phyloP scores from a whole-genome alignment of 176 grass and related monocot genomes.

The Alloteropsis semialata region DNA sequence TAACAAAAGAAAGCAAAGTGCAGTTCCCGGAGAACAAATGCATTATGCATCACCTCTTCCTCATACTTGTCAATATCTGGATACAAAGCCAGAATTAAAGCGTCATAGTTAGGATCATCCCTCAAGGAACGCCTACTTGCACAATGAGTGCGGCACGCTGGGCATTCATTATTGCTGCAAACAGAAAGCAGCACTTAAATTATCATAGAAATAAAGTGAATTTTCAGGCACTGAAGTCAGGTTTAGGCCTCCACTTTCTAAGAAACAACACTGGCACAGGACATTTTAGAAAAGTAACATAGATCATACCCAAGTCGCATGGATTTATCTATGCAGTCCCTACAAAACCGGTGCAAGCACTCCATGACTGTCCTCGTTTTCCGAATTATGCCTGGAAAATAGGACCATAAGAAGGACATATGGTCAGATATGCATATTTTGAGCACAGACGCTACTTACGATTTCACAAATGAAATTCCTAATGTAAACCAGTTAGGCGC shows the following conservation, averaged over 20 bases:
- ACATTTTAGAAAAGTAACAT: constrained; percentile 21
- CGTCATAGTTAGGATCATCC: constrained; percentile 87
- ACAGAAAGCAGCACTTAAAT: constrained; percentile 11
- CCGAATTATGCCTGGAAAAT: constrained; percentile 65
- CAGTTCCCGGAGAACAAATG: constrained; percentile 17
- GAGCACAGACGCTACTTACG: constrained; percentile 14
- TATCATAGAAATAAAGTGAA: not conserved
- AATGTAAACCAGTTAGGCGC: not conserved
- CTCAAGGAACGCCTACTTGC: constrained; percentile 83
- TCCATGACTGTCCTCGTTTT: constrained; percentile 94
- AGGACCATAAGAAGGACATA: constrained; percentile 25
- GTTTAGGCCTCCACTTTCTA: not conserved
- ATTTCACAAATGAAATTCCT: constrained; percentile 21
- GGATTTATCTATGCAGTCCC: constrained; percentile 92
- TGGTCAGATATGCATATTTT: constrained; percentile 23
- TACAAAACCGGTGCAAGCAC: constrained; percentile 87
- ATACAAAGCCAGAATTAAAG: constrained; percentile 85
- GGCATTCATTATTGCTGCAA: constrained; percentile 86
- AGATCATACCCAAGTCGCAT: constrained; percentile 80
- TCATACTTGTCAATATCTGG: constrained; percentile 92
- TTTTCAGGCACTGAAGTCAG: not conserved
- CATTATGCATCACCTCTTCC: constrained; percentile 63
- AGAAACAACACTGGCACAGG: constrained; percentile 14
- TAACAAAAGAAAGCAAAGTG: constrained; percentile 17
- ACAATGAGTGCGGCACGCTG: constrained; percentile 86